A percentile compares a stretch with the other conserved stretches of the same genome.
Evolutionary conservation across 768 basidiomycete genomes (phyloP).

Genomic region (Pulveroboletus sp.): DNA sequence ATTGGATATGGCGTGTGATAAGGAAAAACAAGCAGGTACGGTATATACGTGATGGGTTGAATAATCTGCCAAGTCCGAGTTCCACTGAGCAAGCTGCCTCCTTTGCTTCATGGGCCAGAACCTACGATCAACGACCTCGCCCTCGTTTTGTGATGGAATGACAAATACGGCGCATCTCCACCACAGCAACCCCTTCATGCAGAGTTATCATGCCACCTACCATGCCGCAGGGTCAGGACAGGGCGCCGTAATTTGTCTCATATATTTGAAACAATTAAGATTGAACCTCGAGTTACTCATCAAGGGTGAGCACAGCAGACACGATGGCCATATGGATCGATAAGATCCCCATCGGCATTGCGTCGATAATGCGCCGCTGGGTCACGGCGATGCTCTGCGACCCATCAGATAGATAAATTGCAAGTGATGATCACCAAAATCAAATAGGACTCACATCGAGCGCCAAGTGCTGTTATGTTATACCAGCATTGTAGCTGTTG

Average conservation of each 20-base stretch:
- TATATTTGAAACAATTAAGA: conserved; percentile 1
- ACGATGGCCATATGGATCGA: conserved; percentile 1
- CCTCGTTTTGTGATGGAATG: conserved; percentile 1
- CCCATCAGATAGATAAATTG: background rate
- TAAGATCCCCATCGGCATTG: conserved; percentile 4
- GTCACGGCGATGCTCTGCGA: background rate
- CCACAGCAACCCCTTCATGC: conserved; percentile 1
- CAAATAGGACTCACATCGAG: background rate
- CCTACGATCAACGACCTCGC: background rate
- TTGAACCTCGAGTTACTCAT: conserved; percentile 5
- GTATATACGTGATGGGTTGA: conserved; percentile 14
- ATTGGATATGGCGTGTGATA: background rate
- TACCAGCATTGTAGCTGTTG: too few species aligned
- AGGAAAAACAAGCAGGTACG: background rate
- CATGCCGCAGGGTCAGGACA: background rate
- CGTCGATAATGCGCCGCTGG: conserved; percentile 7
- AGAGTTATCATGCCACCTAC: conserved; percentile 1
- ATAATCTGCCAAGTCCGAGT: background rate
- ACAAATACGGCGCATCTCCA: background rate
- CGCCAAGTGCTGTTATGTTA: background rate
- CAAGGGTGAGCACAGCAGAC: background rate
- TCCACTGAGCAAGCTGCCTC: background rate
- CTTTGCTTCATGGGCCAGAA: background rate
- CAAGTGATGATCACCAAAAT: conserved; percentile 7
- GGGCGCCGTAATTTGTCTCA: conserved; percentile 1